Percentiles rank a stretch among this genome's conserved stretches.
phyloP scores from a whole-genome alignment of 2,329 filamentous ascomycete genomes.

The Aspergillus glaucus region DNA sequence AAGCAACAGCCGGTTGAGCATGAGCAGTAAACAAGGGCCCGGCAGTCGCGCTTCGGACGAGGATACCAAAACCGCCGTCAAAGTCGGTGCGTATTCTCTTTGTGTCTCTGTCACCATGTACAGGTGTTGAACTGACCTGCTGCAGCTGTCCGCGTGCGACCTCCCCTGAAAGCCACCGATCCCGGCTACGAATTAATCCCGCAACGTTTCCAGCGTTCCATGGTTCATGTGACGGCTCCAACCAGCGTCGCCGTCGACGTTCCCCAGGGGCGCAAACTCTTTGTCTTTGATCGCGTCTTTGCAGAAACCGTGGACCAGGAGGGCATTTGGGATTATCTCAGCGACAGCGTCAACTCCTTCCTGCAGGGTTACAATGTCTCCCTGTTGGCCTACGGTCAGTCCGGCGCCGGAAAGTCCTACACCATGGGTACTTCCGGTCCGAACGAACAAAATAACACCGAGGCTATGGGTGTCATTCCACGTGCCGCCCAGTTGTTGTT shows the following conservation, averaged over 20 bases:
- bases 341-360: conserved; percentile 83
- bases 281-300: conserved; percentile 95
- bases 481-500: conserved; percentile 82
- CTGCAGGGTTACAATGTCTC: conserved; percentile 98
- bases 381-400: conserved; percentile 92
- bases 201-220: conserved; percentile 86
- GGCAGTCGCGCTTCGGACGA: conserved; percentile 84
- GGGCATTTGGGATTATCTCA: conserved; percentile 88
- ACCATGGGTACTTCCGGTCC: conserved; percentile 97
- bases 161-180: conserved; percentile 73
- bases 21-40: conserved; percentile 63
- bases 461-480: conserved; percentile 91
- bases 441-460: conserved; percentile 62
- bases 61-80: conserved; percentile 82
- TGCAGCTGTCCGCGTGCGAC: conserved; percentile 84
- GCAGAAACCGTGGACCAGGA: conserved; percentile 75
- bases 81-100: conserved; percentile 70
- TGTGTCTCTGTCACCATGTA: conserved; percentile 1
- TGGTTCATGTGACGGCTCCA: conserved; percentile 80
- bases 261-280: conserved; percentile 85
- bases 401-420: conserved; percentile 94
- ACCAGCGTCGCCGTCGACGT: conserved; percentile 86
- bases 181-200: conserved; percentile 93
- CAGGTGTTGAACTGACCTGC: conserved; percentile 10
- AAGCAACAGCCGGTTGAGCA: conserved; percentile 80